Evolutionary conservation across 1,284 basidiomycete species (phyloP).

Genomic region (Cerrena zonata): DNA sequence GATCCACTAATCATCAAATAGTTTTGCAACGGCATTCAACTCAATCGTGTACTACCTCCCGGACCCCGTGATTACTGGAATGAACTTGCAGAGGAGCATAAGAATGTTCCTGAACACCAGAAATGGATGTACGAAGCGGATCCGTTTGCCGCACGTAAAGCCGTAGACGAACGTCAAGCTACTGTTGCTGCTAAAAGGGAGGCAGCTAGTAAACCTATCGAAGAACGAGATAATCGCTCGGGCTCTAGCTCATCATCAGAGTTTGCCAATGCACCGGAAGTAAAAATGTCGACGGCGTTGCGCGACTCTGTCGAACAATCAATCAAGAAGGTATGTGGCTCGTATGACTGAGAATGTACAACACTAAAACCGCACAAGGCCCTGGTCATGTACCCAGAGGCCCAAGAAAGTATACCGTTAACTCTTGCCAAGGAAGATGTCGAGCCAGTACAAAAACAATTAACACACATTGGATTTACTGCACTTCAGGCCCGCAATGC

Average conservation of each 20-base stretch:
- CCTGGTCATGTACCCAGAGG: slow-evolving; percentile 47
- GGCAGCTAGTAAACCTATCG: slow-evolving; percentile 15
- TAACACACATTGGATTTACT: slow-evolving; percentile 55
- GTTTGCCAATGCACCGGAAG: slow-evolving; percentile 72
- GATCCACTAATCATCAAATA: slow-evolving; percentile 23
- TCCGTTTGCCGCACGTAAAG: slow-evolving; percentile 72
- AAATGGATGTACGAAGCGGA: slow-evolving; percentile 84
- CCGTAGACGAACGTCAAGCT: slow-evolving; percentile 60
- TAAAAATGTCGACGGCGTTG: slow-evolving; percentile 74
- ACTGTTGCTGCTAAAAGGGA: slow-evolving; percentile 46
- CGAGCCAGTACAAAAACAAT: slow-evolving; percentile 37
- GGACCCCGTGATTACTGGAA: slow-evolving; percentile 83
- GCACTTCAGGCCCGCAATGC: slow-evolving; percentile 44
- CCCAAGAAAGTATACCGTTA: slow-evolving; percentile 39
- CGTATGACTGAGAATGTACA: neutral
- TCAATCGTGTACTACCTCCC: slow-evolving; percentile 74
- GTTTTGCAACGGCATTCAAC: slow-evolving; percentile 77
- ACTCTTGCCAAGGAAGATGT: slow-evolving; percentile 44
- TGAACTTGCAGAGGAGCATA: slow-evolving; percentile 67
- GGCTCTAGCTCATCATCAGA: slow-evolving; percentile 32
- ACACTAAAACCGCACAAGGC: slow-evolving; percentile 33
- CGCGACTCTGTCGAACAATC: slow-evolving; percentile 79
- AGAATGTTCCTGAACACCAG: slow-evolving; percentile 59
- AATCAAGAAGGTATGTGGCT: slow-evolving; percentile 61
- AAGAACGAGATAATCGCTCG: slow-evolving; percentile 6